A percentile compares a stretch with the other conserved stretches of the same genome.
Conservation (phyloP, 1,139 yeast genomes). For the Candida sanyaensis region DNA sequence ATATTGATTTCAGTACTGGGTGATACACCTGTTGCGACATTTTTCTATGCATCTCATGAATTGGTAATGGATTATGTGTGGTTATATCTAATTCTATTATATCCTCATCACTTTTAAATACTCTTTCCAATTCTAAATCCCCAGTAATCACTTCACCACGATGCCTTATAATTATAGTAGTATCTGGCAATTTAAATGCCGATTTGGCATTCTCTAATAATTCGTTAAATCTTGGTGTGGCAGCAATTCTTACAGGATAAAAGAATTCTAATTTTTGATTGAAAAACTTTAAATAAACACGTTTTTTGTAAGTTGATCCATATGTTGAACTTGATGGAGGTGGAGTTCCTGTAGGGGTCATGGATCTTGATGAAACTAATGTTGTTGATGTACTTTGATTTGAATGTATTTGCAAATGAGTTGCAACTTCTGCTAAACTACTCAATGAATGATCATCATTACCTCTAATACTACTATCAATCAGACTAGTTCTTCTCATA, state of each 20-base stretch:
- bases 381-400: slow-evolving; percentile 1
- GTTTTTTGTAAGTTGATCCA: slow-evolving; percentile 14
- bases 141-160: slow-evolving; percentile 22
- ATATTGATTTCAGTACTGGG: slow-evolving; percentile 9
- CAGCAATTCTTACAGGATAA: slow-evolving; percentile 57
- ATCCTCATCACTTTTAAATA: slow-evolving; percentile 28
- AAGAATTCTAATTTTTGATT: slow-evolving; percentile 53
- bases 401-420: slow-evolving; percentile 27
- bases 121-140: slow-evolving; percentile 38
- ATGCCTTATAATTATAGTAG: slow-evolving; percentile 22
- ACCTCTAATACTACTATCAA: background rate
- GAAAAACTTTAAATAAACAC: slow-evolving; percentile 43
- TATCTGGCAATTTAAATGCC: slow-evolving; percentile 54
- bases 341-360: slow-evolving; percentile 7
- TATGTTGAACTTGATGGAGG: background rate
- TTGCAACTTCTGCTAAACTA: slow-evolving; percentile 42
- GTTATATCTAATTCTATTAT: slow-evolving; percentile 38
- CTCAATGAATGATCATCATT: slow-evolving; percentile 7
- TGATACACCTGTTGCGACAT: slow-evolving; percentile 9
- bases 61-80: slow-evolving; percentile 36
- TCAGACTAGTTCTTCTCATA: slow-evolving; percentile 6
- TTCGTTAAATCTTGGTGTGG: slow-evolving; percentile 71
- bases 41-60: slow-evolving; percentile 25
- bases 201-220: slow-evolving; percentile 67
- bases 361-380: slow-evolving; percentile 3